These are phyloP conservation scores for Boehmeria nivea DNA, from an alignment of 306 rosid genomes.

Conservation along the genomic window DNA sequence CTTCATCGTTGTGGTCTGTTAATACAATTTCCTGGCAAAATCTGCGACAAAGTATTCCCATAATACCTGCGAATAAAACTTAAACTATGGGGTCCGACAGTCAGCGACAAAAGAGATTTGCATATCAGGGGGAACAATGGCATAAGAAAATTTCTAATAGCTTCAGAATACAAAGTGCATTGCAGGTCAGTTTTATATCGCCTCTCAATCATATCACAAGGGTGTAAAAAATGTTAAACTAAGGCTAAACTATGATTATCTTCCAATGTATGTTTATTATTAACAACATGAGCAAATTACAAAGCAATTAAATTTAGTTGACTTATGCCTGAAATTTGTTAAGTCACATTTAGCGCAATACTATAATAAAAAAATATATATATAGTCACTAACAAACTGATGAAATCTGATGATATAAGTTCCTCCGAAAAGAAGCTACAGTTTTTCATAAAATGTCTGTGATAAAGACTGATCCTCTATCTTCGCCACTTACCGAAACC, in stretches of 20 bases:
- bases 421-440: not conserved
- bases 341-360: no score
- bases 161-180: no score
- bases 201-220: not conserved
- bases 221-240: not conserved
- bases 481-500: conserved; percentile 72
- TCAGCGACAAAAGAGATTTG: no score
- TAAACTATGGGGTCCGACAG: not conserved
- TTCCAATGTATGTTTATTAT: not conserved
- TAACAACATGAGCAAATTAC: no score
- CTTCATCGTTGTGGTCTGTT: conserved; percentile 93
- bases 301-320: no score
- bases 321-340: no score
- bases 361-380: no score
- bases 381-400: no score
- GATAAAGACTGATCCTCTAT: conserved; percentile 8
- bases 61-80: conserved; percentile 48
- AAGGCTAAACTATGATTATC: not conserved
- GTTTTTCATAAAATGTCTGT: not conserved
- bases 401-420: no score
- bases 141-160: no score
- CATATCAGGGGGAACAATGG: no score
- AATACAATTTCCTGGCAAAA: conserved; percentile 70
- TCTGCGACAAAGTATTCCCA: conserved; percentile 80
- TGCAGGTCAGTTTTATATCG: no score